These are phyloP conservation scores for Solanum chacoense DNA, from an alignment of 305 asterid species.

Conservation along the genomic window DNA sequence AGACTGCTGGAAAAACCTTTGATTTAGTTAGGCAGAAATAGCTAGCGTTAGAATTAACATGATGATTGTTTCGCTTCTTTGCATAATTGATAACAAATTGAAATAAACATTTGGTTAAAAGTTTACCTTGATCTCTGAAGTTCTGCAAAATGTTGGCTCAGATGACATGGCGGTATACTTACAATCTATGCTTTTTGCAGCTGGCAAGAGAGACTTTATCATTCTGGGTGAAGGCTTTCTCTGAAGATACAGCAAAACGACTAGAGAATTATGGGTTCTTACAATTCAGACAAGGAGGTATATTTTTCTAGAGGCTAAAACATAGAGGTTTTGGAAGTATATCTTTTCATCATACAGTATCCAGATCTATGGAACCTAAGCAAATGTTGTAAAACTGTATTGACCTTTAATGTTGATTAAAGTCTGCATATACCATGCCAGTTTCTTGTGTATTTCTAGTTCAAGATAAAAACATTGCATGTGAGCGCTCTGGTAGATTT, in stretches of 20 bases:
- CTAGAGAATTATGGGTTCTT: constrained; percentile 97
- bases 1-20: not conserved
- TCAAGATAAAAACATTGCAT: not conserved
- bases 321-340: not conserved
- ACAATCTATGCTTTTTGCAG: constrained; percentile 35
- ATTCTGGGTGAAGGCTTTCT: constrained; percentile 96
- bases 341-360: not conserved
- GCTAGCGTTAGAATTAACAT: not conserved
- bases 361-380: not conserved
- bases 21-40: not conserved
- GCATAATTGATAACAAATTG: not conserved
- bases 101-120: not conserved
- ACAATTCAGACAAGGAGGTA: constrained; percentile 98
- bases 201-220: constrained; percentile 92
- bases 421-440: not conserved
- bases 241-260: constrained; percentile 97
- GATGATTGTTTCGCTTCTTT: not conserved
- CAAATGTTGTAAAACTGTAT: not conserved
- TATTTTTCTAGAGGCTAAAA: not conserved
- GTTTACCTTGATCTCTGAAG: not conserved
- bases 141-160: not conserved
- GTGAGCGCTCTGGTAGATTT: not conserved
- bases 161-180: not conserved
- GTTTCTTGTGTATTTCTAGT: not conserved
- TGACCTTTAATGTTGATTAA: not conserved